phyloP scores from a whole-genome alignment of 1,139 yeast species.

The Chernovozyma aurita region DNA sequence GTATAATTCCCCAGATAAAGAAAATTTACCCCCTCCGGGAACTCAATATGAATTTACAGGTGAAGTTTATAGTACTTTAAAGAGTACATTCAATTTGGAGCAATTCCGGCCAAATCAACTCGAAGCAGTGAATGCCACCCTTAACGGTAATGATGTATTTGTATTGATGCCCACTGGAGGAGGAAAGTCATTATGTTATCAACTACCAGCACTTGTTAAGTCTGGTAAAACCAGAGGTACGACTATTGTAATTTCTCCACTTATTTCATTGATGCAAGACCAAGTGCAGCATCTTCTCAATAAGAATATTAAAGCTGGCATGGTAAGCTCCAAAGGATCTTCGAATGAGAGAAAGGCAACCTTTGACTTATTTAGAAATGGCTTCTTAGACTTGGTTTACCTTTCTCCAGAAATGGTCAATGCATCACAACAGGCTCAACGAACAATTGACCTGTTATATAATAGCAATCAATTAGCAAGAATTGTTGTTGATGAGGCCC shows the following conservation, averaged over 20 bases:
- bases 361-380: slow-evolving; percentile 58
- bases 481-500: slow-evolving; percentile 96
- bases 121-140: slow-evolving; percentile 80
- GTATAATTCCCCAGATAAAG: slow-evolving; percentile 1
- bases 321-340: slow-evolving; percentile 77
- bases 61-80: slow-evolving; percentile 60
- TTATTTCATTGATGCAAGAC: slow-evolving; percentile 95
- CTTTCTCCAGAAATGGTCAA: slow-evolving; percentile 95
- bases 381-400: slow-evolving; percentile 72
- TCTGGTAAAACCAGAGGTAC: slow-evolving; percentile 77
- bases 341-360: slow-evolving; percentile 62
- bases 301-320: slow-evolving; percentile 72
- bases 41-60: slow-evolving; percentile 29
- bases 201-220: slow-evolving; percentile 81
- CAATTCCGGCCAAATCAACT: slow-evolving; percentile 80
- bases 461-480: slow-evolving; percentile 62
- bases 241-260: slow-evolving; percentile 89
- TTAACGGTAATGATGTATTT: slow-evolving; percentile 81
- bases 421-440: slow-evolving; percentile 66
- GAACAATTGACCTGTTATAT: slow-evolving; percentile 57
- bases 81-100: slow-evolving; percentile 55
- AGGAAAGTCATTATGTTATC: slow-evolving; percentile 95
- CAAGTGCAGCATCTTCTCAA: slow-evolving; percentile 79
- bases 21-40: slow-evolving; percentile 19
- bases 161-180: slow-evolving; percentile 99